phyloP scores from a whole-genome alignment of 305 asterid species.

The Fraxinus sp. region DNA sequence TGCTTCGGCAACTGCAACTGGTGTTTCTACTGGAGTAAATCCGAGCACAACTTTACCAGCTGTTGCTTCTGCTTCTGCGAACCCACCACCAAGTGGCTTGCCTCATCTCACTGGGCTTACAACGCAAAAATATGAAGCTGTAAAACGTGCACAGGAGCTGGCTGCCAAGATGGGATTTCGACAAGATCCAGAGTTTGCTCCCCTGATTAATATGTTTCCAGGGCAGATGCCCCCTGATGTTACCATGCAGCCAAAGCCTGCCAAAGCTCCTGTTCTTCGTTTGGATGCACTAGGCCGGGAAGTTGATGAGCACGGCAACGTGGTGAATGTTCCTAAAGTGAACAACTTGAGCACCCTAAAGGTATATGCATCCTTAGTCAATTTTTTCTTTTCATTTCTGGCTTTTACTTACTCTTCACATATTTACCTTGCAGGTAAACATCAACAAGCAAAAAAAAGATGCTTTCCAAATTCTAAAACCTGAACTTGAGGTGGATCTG shows the following conservation, averaged over 20 bases:
- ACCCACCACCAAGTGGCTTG: constrained; percentile 43
- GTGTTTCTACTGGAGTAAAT: constrained; percentile 29
- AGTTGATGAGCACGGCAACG: constrained; percentile 87
- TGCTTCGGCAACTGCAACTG: constrained; percentile 29
- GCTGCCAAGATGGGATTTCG: constrained; percentile 93
- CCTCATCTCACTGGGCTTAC: constrained; percentile 77
- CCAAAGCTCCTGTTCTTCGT: constrained; percentile 88
- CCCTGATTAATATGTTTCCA: constrained; percentile 85
- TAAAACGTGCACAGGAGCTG: constrained; percentile 85
- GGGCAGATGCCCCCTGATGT: constrained; percentile 81
- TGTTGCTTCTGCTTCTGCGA: constrained; percentile 36
- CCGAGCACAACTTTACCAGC: constrained; percentile 32
- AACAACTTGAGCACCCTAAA: constrained; percentile 82
- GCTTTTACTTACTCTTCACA: background rate
- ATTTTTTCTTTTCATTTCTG: background rate
- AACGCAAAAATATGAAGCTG: constrained; percentile 72
- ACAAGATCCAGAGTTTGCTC: constrained; percentile 85
- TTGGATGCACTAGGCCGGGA: constrained; percentile 94
- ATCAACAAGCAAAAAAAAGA: constrained; percentile 94
- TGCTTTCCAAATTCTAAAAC: constrained; percentile 88
- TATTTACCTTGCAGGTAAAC: constrained; percentile 55
- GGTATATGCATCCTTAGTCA: constrained; percentile 39
- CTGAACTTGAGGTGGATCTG: constrained; percentile 90
- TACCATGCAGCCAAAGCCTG: constrained; percentile 76
- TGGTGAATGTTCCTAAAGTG: constrained; percentile 70